These are phyloP conservation scores for Erigeron philadelphicus DNA, from an alignment of 140 eudicot genomes.

Conservation along the genomic window DNA sequence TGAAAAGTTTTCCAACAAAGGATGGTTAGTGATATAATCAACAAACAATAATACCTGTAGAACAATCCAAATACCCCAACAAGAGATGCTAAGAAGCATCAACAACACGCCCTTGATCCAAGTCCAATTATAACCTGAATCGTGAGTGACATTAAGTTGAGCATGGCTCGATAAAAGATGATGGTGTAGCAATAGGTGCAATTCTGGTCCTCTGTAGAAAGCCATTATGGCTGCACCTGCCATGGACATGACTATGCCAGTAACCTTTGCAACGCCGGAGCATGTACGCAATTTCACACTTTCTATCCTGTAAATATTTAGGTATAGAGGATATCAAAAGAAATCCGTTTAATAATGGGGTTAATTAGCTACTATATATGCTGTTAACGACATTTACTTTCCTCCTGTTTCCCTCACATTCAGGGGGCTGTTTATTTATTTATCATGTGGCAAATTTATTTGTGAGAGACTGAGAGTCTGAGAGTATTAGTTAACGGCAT, in stretches of 20 bases:
- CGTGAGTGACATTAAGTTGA: constrained; percentile 17
- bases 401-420: too few relatives aligned
- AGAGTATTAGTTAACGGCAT: too few relatives aligned
- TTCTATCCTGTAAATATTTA: constrained; percentile 47
- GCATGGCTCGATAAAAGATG: constrained; percentile 42
- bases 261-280: constrained; percentile 50
- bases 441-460: too few relatives aligned
- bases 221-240: constrained; percentile 62
- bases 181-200: constrained; percentile 48
- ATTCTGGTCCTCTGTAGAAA: constrained; percentile 51
- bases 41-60: constrained; percentile 83
- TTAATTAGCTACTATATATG: too few relatives aligned
- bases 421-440: too few relatives aligned
- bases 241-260: constrained; percentile 47
- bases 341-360: background rate
- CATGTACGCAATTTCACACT: constrained; percentile 39
- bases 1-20: too few relatives aligned
- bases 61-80: constrained; percentile 66
- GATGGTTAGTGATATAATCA: too few relatives aligned
- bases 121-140: constrained; percentile 26
- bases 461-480: too few relatives aligned
- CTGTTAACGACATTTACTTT: too few relatives aligned
- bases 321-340: background rate
- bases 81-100: constrained; percentile 44
- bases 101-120: constrained; percentile 70